A percentile compares a stretch with the other conserved stretches of the same genome.
These are phyloP conservation scores for Pyricularia grisea DNA, from an alignment of 2,329 filamentous ascomycete genomes.

Conservation along the genomic window DNA sequence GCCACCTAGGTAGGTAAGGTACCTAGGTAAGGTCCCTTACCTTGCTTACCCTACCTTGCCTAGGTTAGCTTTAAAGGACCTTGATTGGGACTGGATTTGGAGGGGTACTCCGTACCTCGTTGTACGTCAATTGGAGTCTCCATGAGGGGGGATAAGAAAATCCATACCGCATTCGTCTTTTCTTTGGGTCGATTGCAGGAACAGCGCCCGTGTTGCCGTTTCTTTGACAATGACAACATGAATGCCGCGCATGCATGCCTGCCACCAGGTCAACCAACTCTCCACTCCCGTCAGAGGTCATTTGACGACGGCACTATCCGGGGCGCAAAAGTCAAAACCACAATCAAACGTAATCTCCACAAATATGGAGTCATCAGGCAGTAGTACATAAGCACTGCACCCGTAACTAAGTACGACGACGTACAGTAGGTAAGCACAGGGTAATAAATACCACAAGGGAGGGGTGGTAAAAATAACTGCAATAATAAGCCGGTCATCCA, in stretches of 20 bases:
- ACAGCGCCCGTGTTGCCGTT: not conserved
- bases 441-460: not conserved
- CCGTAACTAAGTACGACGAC: no score
- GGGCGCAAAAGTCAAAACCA: not conserved
- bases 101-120: not conserved
- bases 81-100: not conserved
- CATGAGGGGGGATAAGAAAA: not conserved
- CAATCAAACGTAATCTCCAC: not conserved
- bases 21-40: no score
- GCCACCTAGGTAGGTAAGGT: no score
- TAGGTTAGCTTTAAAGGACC: not conserved
- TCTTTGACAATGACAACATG: not conserved
- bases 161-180: not conserved
- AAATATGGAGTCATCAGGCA: not conserved
- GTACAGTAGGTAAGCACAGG: not conserved
- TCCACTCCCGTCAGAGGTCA: not conserved
- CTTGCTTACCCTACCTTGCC: no score
- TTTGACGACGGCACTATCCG: not conserved
- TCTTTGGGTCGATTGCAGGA: not conserved
- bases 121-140: not conserved
- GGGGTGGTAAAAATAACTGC: not conserved
- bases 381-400: not conserved
- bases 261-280: not conserved
- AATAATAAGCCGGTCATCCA: not conserved
- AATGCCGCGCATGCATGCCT: not conserved